A percentile compares a stretch with the other conserved stretches of the same genome.
Evolutionary conservation across 345 rosid genomes (phyloP).

Genomic region (Lepidium didymum): DNA sequence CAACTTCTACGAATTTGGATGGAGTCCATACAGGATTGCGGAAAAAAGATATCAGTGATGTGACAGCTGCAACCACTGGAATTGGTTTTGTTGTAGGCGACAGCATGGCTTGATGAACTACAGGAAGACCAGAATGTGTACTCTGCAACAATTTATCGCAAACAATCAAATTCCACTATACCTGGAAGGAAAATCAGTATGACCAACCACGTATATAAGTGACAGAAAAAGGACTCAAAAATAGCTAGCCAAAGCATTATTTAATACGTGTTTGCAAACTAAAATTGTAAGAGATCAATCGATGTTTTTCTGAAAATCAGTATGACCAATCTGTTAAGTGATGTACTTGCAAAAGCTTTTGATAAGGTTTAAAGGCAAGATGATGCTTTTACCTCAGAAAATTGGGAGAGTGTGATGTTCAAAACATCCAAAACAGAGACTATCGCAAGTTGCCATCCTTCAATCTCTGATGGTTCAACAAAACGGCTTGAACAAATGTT

Average conservation of each 20-base stretch:
- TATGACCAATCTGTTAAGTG: background rate
- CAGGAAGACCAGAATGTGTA: constrained; percentile 38
- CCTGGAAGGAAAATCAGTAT: background rate
- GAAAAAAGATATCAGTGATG: constrained; percentile 69
- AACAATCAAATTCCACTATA: constrained; percentile 13
- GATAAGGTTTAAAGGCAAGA: background rate
- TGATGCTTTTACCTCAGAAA: constrained; percentile 45
- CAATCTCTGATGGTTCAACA: constrained; percentile 61
- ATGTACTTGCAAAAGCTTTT: constrained; percentile 4
- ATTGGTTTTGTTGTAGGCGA: constrained; percentile 64
- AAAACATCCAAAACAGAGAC: constrained; percentile 64
- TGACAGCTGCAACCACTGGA: constrained; percentile 71
- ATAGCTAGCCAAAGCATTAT: background rate
- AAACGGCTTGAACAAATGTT: constrained; percentile 57
- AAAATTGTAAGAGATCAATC: background rate
- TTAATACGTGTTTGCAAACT: background rate
- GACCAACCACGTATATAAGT: constrained; percentile 2
- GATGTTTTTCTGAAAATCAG: too few species aligned
- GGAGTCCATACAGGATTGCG: constrained; percentile 51
- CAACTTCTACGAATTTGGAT: constrained; percentile 4
- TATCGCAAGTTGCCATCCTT: constrained; percentile 78
- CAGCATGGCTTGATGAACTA: constrained; percentile 71
- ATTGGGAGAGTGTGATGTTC: constrained; percentile 47
- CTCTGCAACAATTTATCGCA: constrained; percentile 45
- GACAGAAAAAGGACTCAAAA: too few species aligned